Evolutionary conservation across 148 eudicot species (phyloP).

Genomic region (Beta vulgaris): DNA sequence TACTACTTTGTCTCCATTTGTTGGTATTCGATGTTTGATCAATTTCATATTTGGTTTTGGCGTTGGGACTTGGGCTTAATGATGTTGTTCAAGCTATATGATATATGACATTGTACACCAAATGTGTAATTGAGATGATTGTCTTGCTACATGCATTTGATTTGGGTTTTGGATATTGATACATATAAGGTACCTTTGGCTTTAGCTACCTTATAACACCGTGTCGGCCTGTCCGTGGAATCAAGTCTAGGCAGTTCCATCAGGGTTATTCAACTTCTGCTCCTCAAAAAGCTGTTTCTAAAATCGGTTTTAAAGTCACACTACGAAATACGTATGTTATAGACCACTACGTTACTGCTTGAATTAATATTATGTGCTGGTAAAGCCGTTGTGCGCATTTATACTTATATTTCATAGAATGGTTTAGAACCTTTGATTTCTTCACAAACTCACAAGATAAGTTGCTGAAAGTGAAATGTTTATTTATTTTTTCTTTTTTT

Average conservation of each 20-base stretch:
- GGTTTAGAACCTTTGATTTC: neutral
- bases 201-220: neutral
- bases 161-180: neutral
- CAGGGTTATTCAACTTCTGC: neutral
- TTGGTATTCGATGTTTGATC: neutral
- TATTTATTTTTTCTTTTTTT: neutral
- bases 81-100: neutral
- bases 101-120: neutral
- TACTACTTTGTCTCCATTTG: conserved; percentile 10
- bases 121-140: neutral
- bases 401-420: neutral
- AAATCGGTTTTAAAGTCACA: neutral
- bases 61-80: neutral
- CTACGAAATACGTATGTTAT: neutral
- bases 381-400: neutral
- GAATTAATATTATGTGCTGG: neutral
- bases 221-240: neutral
- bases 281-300: neutral
- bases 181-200: neutral
- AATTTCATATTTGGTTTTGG: neutral
- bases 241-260: neutral
- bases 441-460: neutral
- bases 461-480: neutral
- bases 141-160: neutral
- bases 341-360: neutral